A percentile compares a stretch with the other conserved stretches of the same genome.
Evolutionary conservation across 1,284 basidiomycete species (phyloP).

Genomic region (Ganoderma resinaceum): DNA sequence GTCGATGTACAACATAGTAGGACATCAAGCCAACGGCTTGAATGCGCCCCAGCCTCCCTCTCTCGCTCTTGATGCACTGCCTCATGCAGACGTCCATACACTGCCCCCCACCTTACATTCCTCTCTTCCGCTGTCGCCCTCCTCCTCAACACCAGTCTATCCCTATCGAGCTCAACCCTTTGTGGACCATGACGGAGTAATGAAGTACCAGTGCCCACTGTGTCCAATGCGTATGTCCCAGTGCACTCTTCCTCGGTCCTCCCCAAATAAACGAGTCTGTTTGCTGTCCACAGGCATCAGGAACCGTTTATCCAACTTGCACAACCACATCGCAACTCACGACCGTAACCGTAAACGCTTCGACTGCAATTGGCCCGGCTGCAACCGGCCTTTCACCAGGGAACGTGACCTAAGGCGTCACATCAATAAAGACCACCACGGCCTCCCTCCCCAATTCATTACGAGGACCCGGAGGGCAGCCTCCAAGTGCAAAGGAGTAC

Average conservation of each 20-base stretch:
- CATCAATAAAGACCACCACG: neutral
- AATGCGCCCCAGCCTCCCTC: neutral
- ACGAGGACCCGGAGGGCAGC: too few species aligned
- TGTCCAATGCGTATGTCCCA: neutral
- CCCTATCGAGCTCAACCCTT: neutral
- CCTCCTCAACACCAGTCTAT: too few species aligned
- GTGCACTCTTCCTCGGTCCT: too few species aligned
- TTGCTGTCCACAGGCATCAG: neutral
- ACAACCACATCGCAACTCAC: neutral
- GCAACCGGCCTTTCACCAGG: neutral
- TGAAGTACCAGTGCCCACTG: neutral
- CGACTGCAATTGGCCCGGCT: neutral
- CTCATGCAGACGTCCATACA: neutral
- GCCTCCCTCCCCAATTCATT: neutral
- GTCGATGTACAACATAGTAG: neutral
- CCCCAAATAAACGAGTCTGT: neutral
- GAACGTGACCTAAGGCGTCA: neutral
- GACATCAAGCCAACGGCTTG: neutral
- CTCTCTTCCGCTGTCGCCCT: neutral
- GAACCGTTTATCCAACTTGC: neutral
- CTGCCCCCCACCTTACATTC: neutral
- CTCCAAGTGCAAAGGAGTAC: neutral
- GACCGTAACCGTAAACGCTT: neutral
- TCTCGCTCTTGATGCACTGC: neutral
- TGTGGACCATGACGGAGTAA: neutral